Evolutionary conservation across 441 rosid species (phyloP), one percentile per base, ranked within the genome.

Genomic region (Manihot esculenta): DNA sequence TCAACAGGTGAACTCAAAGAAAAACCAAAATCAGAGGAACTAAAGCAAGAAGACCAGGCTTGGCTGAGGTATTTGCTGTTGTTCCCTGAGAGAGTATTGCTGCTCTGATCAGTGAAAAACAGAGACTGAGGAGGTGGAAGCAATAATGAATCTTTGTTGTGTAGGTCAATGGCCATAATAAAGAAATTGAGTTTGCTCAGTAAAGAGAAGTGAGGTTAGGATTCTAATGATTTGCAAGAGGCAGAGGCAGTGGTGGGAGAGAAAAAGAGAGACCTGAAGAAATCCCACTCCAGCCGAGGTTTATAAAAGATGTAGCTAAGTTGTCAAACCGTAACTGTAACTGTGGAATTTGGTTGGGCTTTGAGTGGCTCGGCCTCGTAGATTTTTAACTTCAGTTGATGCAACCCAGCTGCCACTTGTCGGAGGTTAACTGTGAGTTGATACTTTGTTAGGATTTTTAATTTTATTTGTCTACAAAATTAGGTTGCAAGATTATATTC

Each of bases 81-180:
- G 41, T 30, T 66, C 57, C 15, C 12, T 15, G 75, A 62, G n/a
- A n/a, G n/a, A n/a, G n/a, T n/a, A n/a, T n/a, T n/a, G n/a, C n/a
- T n/a, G n/a, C n/a, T n/a, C n/a, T n/a, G n/a, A n/a, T 42, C 60
- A 55, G 68, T 3, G 64, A 72, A 50, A 71, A 27, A 54, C 74
- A 27, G 65, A 35, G 59, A 63, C 8, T 24, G 23, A 9, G 10
- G 26, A 45, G 81, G 49, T 4, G 82, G 73, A 66, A 68, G 72
- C 62, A 72, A 71, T 67, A 76, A 76, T 57, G 66, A 74, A 48
- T 72, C 80, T n/a, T 18, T 12, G 72, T 30, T 72, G 68, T 68
- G 79, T 8, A 65, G 84, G 66, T 80, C 81, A 83, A 77, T 81
- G n/a, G 85, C 84, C 91, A 87, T 82, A 64, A 75, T 78, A 33